A percentile compares a stretch with the other conserved stretches of the same genome.
Conservation (phyloP, 139 green algal genomes). For the Coelastrella sp. region DNA sequence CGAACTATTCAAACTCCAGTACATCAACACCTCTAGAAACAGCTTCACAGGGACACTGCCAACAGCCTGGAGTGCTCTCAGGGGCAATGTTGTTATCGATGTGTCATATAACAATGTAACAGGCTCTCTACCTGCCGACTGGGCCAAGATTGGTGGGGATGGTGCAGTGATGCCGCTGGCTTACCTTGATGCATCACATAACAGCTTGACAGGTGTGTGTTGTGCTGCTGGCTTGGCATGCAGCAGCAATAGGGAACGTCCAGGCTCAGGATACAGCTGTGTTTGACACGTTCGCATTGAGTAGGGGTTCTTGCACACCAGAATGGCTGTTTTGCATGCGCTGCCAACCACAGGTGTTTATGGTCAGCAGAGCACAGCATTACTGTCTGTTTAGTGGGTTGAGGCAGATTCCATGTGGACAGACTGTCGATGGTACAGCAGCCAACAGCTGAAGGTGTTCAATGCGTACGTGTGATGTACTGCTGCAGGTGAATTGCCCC, state of each 20-base stretch:
- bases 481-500: slow-evolving; percentile 1
- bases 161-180: neutral
- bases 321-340: too few species aligned
- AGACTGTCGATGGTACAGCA: neutral
- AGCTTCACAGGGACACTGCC: slow-evolving; percentile 20
- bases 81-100: slow-evolving; percentile 8
- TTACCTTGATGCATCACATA: neutral
- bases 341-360: too few species aligned
- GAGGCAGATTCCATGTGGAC: neutral
- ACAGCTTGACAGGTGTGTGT: slow-evolving; percentile 20
- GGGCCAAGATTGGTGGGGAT: neutral
- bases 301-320: too few species aligned
- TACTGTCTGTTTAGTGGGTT: too few species aligned
- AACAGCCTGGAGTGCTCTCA: neutral
- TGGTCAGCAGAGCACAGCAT: too few species aligned
- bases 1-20: neutral
- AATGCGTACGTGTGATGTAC: neutral
- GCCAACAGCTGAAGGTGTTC: neutral
- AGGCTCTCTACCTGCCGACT: neutral
- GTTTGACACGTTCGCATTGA: too few species aligned
- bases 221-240: neutral
- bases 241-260: neutral
- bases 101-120: slow-evolving; percentile 39
- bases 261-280: neutral
- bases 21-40: slow-evolving; percentile 34